Evolutionary conservation across 345 rosid species (phyloP).

Genomic region (Gossypium herbaceum): DNA sequence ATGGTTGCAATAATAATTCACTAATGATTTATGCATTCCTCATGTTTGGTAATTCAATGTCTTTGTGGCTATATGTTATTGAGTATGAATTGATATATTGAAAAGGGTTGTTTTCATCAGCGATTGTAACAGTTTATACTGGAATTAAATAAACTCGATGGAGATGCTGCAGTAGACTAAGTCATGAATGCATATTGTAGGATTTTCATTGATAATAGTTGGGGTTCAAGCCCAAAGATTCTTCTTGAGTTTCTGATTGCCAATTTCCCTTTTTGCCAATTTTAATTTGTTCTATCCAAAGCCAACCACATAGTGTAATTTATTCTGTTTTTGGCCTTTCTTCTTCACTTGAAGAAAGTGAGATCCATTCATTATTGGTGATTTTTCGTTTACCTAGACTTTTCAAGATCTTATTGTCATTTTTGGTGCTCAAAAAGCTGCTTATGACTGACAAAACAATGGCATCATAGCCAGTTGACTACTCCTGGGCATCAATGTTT

Average conservation of each 20-base stretch:
- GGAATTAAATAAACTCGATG: neutral
- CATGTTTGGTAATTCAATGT: neutral
- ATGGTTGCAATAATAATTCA: neutral
- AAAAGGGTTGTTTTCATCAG: neutral
- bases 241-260: neutral
- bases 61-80: neutral
- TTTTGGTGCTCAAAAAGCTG: neutral
- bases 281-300: neutral
- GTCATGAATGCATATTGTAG: conserved; percentile 1
- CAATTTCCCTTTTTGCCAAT: neutral
- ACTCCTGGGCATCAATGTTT: neutral
- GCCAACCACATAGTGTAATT: neutral
- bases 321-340: neutral
- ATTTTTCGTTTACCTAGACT: neutral
- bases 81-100: neutral
- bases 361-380: neutral
- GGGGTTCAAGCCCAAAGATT: neutral
- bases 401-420: neutral
- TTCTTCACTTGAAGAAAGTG: neutral
- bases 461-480: neutral
- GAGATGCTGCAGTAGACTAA: neutral
- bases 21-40: neutral
- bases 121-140: neutral
- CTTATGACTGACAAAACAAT: neutral
- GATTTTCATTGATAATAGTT: neutral